phyloP scores from a whole-genome alignment of 2,329 filamentous ascomycete species.

The Magnaporthiopsis poae region DNA sequence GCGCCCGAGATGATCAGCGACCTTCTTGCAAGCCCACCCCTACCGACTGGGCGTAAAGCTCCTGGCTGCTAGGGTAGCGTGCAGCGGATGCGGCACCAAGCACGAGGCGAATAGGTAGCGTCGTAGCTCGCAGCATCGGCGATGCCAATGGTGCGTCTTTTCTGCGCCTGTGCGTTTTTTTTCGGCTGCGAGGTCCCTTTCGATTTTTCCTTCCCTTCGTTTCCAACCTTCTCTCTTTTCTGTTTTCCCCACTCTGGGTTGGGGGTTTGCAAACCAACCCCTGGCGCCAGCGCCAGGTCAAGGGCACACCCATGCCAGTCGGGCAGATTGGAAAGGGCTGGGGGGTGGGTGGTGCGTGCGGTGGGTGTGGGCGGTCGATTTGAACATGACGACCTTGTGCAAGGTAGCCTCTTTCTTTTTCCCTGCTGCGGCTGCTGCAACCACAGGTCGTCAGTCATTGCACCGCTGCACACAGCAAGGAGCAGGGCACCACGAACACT shows the following conservation, averaged over 20 bases:
- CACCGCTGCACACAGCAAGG: background rate
- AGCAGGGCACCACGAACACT: background rate
- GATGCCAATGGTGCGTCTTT: background rate
- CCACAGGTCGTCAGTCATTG: background rate
- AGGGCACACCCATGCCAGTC: background rate
- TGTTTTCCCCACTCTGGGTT: background rate
- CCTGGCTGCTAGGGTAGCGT: background rate
- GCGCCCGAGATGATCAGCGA: background rate
- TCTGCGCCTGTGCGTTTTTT: background rate
- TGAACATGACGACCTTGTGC: no score
- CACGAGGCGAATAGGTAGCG: no score
- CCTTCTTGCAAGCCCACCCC: background rate
- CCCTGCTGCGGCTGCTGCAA: background rate
- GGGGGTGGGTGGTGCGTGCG: background rate
- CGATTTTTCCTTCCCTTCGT: background rate
- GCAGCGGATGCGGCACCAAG: background rate
- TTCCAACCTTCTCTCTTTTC: background rate
- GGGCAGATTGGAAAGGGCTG: background rate
- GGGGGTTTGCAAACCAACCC: background rate
- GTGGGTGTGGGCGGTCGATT: background rate
- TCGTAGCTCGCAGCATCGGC: background rate
- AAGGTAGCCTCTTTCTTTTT: no score
- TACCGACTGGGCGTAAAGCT: background rate
- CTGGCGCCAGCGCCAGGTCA: background rate
- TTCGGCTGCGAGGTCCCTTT: background rate